Conservation (phyloP, 805 yeast species). For the Yueomyces sp. region DNA sequence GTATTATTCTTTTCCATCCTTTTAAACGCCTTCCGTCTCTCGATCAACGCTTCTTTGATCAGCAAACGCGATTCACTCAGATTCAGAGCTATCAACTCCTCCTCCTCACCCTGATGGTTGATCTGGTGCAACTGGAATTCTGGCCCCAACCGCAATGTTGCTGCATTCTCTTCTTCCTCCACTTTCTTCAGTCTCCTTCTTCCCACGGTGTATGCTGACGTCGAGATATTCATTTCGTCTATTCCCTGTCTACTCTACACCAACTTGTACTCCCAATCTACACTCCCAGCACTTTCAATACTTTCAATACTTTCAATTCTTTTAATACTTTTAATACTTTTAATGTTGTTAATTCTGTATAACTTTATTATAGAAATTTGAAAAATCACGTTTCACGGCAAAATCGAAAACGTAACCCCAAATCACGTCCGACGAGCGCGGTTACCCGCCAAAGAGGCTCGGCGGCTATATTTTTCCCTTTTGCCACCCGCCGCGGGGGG, state of each 20-base stretch:
- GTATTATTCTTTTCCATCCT: slow-evolving; percentile 16
- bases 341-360: no score
- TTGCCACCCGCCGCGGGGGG: no score
- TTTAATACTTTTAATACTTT: no score
- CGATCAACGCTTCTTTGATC: slow-evolving; percentile 79
- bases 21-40: slow-evolving; percentile 45
- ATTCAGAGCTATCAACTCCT: slow-evolving; percentile 72
- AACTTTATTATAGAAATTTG: no score
- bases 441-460: no score
- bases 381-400: no score
- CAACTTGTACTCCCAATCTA: no score
- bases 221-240: slow-evolving; percentile 62
- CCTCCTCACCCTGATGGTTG: slow-evolving; percentile 67
- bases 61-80: slow-evolving; percentile 81
- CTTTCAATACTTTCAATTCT: no score
- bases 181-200: slow-evolving; percentile 56
- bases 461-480: no score
- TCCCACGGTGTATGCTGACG: slow-evolving; percentile 75
- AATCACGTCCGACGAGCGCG: no score
- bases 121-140: slow-evolving; percentile 77
- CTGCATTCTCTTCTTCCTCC: slow-evolving; percentile 88
- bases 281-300: no score
- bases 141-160: slow-evolving; percentile 76
- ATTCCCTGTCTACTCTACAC: neutral
- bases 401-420: no score